Conservation (phyloP, 495 filamentous ascomycete genomes). For the Penicillium simplicissimum region DNA sequence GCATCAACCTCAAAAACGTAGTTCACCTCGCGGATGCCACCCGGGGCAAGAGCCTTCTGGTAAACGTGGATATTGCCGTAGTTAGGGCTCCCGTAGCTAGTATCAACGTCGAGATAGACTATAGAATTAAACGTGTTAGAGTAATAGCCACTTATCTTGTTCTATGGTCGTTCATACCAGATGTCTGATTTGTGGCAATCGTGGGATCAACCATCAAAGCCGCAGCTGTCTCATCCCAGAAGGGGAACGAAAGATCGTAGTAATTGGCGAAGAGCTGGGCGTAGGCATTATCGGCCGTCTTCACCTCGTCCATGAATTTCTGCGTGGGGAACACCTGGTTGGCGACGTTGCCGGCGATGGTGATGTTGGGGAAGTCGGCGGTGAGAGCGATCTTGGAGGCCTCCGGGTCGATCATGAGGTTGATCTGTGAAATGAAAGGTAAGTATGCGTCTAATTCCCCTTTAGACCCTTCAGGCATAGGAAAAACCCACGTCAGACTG, state of each 20-base stretch:
- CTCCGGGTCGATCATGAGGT: slow-evolving; percentile 46
- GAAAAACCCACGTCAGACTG: slow-evolving; percentile 32
- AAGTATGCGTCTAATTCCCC: not conserved
- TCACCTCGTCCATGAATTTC: slow-evolving; percentile 30
- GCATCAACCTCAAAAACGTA: slow-evolving; percentile 38
- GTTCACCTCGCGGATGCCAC: slow-evolving; percentile 31
- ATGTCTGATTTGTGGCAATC: slow-evolving; percentile 30
- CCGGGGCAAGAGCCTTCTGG: slow-evolving; percentile 33
- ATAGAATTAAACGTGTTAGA: not conserved
- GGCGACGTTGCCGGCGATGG: slow-evolving; percentile 42
- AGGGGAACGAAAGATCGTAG: slow-evolving; percentile 37
- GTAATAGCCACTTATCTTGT: not conserved
- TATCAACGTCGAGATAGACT: slow-evolving; percentile 39
- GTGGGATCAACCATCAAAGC: slow-evolving; percentile 38
- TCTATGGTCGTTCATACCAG: slow-evolving; percentile 16
- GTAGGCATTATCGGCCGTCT: slow-evolving; percentile 27
- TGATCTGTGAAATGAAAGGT: slow-evolving; percentile 24
- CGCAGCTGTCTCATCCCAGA: slow-evolving; percentile 46
- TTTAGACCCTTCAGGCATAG: too few relatives aligned
- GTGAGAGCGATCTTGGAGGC: slow-evolving; percentile 44
- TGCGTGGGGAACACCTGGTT: slow-evolving; percentile 36
- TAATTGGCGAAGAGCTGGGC: slow-evolving; percentile 34
- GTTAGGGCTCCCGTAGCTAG: slow-evolving; percentile 36
- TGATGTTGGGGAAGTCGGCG: slow-evolving; percentile 43
- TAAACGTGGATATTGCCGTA: slow-evolving; percentile 40